Evolutionary conservation across 441 rosid genomes (phyloP), one percentile per base, ranked within the genome.

Genomic region (Gossypium aridum): DNA sequence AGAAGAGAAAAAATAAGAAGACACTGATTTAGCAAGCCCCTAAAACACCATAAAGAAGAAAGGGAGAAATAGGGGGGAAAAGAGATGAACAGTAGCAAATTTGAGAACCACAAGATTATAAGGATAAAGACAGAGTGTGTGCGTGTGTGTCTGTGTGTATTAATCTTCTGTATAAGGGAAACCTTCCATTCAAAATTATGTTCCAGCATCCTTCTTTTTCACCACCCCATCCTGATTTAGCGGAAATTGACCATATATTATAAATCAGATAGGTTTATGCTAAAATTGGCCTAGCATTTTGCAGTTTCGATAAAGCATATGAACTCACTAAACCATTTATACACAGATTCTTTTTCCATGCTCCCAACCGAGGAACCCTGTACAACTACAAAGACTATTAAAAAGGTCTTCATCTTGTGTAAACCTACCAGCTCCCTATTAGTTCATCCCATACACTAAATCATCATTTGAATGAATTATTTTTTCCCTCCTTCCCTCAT

Each of bases 1-100:
- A 81, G 43, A 61, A 43, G 56, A 54, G 64, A 25, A 62, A 74
- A 20, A 14, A 75, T 76, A 66, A 26, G 80, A 61, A 84, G 39
- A 76, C 14, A 71, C 3, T 10, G 74, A 56, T 66, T 73, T 72
- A 45, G 57, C 73, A 70, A 59, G 16, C 26, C 20, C 45, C 54
- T 59, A 16, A 64, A 14, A 55, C 53, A 73, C 47, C 43, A 53
- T 9, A 8, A 43, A 45, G 23, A 47, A 20, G 57, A 59, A 72
- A 16, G 39, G 14, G 9, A 10, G 10, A n/a, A 26, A 14, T 17
- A 16, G 26, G 22, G 59, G 10, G 3, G 17, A 7, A 14, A 12
- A 19, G 43, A 19, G 49, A 34, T 39, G 70, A 65, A 65, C 54
- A 65, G 70, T 20, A 39, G 54, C 26, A 20, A 65, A 65, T 19